Base-by-base conservation (phyloP, 2,329 filamentous ascomycete species). In the Claviceps sp. region DNA sequence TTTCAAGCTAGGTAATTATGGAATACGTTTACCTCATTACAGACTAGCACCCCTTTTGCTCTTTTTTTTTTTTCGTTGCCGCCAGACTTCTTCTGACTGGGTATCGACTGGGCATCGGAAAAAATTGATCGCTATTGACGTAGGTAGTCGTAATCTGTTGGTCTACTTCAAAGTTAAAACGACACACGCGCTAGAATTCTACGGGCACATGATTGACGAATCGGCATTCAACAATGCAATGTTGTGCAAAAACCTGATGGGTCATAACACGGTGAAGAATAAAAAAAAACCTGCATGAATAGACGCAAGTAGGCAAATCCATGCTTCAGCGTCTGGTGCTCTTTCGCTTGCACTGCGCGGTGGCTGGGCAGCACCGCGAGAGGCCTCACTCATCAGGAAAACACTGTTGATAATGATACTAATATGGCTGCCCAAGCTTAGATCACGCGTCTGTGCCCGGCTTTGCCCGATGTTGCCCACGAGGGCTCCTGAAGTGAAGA, bases 361-460 rank as follows among this genome's bases (percentile, higher is more conserved):
- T 40, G 45, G 40, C 50, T 49, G 50, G 45, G 40, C 36, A 20
- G n/a, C 45, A 47, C 22, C 43, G 20, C 7, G 40, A 43, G 36
- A 22, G 29, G 36, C 40, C 47, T 49, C 47, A 49, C n/a, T 42
- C 39, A 26, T 39, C 26, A 29, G 23, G 22, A 34, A 9, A 20
- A 26, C 7, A 29, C 3, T 14, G 42, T 36, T 26, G 26, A 11
- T n/a, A 14, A 5, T 22, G 26, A 11, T n/a, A 14, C 16, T 22
- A 39, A 17, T 20, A 50, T 52, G 43, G 51, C 39, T 46, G 51
- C 51, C 51, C 51, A 52, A 52, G 36, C 29, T 29, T 16, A 39
- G 51, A 52, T 22, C 5, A 22, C 5, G 50, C 50, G 45, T 34
- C 9, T 34, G 29, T 34, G 29, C 46, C 20, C 45, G 46, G 50